Percentiles rank a stretch among this genome's conserved stretches.
Evolutionary conservation across 805 yeast species (phyloP).

Genomic region (Candida awuae): DNA sequence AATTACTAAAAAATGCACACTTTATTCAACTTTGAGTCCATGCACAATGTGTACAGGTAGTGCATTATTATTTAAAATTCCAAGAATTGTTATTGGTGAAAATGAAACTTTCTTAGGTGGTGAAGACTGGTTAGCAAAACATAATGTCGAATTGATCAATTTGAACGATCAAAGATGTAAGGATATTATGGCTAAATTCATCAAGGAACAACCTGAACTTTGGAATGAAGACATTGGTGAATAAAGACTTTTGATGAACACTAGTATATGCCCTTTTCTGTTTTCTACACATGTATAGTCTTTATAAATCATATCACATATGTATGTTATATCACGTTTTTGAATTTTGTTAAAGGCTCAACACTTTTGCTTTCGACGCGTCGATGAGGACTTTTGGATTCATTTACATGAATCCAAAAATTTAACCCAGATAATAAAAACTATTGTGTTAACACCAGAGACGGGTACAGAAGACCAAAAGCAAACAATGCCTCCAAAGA

Average conservation of each 20-base stretch:
- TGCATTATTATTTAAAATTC: slow-evolving; percentile 77
- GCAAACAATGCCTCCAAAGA: slow-evolving; percentile 12
- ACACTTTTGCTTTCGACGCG: neutral
- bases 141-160: slow-evolving; percentile 70
- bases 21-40: slow-evolving; percentile 89
- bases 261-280: too few relatives aligned
- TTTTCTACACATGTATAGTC: too few relatives aligned
- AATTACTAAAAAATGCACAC: slow-evolving; percentile 74
- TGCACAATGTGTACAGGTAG: slow-evolving; percentile 97
- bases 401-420: too few relatives aligned
- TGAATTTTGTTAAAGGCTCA: neutral
- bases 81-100: slow-evolving; percentile 85
- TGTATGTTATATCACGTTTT: too few relatives aligned
- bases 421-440: too few relatives aligned
- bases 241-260: too few relatives aligned
- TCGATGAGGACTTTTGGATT: neutral
- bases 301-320: too few relatives aligned
- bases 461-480: neutral
- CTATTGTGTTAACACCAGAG: neutral
- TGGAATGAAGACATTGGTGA: slow-evolving; percentile 80
- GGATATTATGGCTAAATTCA: slow-evolving; percentile 69
- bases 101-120: slow-evolving; percentile 77
- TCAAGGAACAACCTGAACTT: slow-evolving; percentile 64
- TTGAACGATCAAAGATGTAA: slow-evolving; percentile 54
- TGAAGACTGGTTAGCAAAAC: slow-evolving; percentile 57